Evolutionary conservation across 1,284 basidiomycete species (phyloP), one percentile per base, ranked within the genome.

Genomic region (Irpex rosettiformis): DNA sequence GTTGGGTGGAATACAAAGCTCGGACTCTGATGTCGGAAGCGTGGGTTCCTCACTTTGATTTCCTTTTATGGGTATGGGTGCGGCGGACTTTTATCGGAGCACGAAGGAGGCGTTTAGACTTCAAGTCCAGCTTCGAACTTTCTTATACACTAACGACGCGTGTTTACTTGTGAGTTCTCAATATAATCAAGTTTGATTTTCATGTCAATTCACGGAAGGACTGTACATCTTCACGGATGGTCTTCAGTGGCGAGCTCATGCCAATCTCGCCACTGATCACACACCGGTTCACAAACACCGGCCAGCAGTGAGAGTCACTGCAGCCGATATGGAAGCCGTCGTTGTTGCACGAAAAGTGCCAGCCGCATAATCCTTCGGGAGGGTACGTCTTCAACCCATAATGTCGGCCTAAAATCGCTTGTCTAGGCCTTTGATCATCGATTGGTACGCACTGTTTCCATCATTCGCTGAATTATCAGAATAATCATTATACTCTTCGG

Each of bases 41-140:
- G 58, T 56, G 49, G 55, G 53, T 58, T 37, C 53, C 52, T 55
- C 57, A 25, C 57, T 51, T 37, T 51, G 40, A 28, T 61, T 61
- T 43, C 60, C 60, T 55, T 55, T 52, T 58, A 29, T 10, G 60
- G 60, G 28, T 51, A 42, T 47, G 21, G 54, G 60, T 58, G 60
- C 57, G 52, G 40, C 60, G 60, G 60, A 22, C 30, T 55, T 58
- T 58, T 52, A 52, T 61, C 60, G 60, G 59, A 33, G 29, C 48
- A 47, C 53, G 57, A 58, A 58, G 57, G 53, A 53, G 51, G 45
- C 40, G 57, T 58, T 55, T 42, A 40, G 52, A 54, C 25, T 58
- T 58, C 52, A 49, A 45, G 49, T 58, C 30, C 28, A 29, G 30
- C 56, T 57, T 52, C 57, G 22, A 52, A 48, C 37, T 57, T 24